Base-by-base conservation (phyloP, 192 early-diverging fungal species). In the Backusella sp. region DNA sequence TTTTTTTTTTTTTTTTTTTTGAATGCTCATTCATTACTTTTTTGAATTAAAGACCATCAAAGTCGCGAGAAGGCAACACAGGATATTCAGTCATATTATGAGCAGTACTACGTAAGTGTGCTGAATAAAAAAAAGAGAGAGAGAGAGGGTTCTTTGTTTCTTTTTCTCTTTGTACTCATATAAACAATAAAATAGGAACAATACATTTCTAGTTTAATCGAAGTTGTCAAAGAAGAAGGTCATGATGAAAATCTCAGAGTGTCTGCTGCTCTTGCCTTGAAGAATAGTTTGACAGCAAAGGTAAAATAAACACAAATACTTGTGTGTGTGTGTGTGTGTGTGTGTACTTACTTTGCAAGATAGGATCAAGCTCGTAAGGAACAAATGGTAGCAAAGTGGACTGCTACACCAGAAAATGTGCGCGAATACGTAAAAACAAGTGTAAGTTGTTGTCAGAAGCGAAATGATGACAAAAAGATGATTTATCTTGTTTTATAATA, bases 231-330 rank as follows among this genome's bases (percentile, higher is more conserved):
- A 76, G 96, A 97, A 79, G 84, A 84, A 74, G 87, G 56, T 11
- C 56, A 83, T 68, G 81, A 84, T 42, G 75, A 86, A 15, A 71
- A 83, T 35, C 91, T 95, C 82, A 92, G 97, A 75, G 85, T 85
- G 36, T 89, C 92, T 21, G 96, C 97, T 36, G 98, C 94, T 83
- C 82, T 99, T 72, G 92, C 92, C 52, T 84, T 99, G 76, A 99
- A 99, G 90, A 99, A 99, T 83, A 84, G 94, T 56, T 83, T 99
- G 73, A 85, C 88, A 8, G 93, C 96, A 70, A 96, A 93, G 88
- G 96, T 94, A 87, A 32, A 76, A 30, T 11, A 53, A 71, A 41
- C 71, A 46, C 17, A 73, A 30, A 7, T n/a, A 9, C 65, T 34
- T 70, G 30, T n/a, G 52, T 44, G 4, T 71, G 68, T n/a, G 53